Evolutionary conservation across 306 rosid genomes (phyloP).

Genomic region (Pyrus pyrifolia): DNA sequence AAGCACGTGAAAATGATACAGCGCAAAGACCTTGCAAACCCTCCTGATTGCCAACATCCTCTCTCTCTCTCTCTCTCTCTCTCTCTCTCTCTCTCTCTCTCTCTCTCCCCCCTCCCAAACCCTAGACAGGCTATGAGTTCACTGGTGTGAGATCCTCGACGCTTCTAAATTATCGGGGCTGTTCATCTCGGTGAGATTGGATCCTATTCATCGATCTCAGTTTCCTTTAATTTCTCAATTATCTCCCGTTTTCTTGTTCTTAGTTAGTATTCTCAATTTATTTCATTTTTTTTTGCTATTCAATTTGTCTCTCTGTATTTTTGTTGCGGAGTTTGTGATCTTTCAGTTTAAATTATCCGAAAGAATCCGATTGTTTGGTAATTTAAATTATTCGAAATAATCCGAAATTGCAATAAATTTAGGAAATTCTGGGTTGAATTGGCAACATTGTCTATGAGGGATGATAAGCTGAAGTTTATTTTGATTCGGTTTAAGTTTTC

Average conservation of each 20-base stretch:
- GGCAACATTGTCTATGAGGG: constrained; percentile 1
- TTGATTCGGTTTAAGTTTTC: background rate
- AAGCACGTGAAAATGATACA: background rate
- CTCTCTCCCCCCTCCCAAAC: constrained; percentile 23
- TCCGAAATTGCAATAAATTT: background rate
- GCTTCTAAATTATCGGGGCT: background rate
- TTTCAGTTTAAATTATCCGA: background rate
- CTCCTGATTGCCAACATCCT: constrained; percentile 8
- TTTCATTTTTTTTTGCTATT: background rate
- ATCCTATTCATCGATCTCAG: constrained; percentile 27
- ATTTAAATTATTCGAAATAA: background rate
- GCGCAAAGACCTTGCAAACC: constrained; percentile 2
- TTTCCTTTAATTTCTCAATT: background rate
- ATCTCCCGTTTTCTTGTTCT: background rate
- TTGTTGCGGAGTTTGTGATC: background rate
- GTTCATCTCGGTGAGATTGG: constrained; percentile 30
- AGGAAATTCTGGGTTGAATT: constrained; percentile 5
- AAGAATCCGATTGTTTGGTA: background rate
- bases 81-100: constrained; percentile 7
- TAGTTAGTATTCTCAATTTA: background rate
- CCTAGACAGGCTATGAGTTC: constrained; percentile 36
- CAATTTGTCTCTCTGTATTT: background rate
- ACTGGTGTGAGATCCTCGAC: constrained; percentile 10
- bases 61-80: constrained; percentile 1
- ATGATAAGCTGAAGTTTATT: background rate